Conservation (phyloP, 495 filamentous ascomycete genomes). For the Penicillium odoratum region DNA sequence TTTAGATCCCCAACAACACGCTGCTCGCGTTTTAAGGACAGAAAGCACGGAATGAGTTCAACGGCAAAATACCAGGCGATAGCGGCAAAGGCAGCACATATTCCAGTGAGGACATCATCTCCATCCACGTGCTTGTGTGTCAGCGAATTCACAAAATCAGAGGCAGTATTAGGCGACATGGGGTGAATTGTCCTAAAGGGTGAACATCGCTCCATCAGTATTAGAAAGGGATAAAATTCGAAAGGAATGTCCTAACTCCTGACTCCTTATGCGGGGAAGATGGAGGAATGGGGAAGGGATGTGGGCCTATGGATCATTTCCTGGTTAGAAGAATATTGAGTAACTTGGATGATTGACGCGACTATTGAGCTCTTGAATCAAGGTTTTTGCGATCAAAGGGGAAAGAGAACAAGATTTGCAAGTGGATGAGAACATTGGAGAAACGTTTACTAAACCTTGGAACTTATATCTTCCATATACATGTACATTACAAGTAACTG, state of each 20-base stretch:
- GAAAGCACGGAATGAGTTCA: conserved; percentile 48
- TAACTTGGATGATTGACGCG: too few relatives aligned
- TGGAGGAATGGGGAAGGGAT: background rate
- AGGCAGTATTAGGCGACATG: conserved; percentile 19
- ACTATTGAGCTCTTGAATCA: too few relatives aligned
- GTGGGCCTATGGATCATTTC: too few relatives aligned
- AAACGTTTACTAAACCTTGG: too few relatives aligned
- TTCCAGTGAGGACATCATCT: conserved; percentile 14
- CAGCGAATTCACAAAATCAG: conserved; percentile 11
- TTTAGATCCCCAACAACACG: conserved; percentile 7
- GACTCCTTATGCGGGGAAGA: too few relatives aligned
- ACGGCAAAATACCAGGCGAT: conserved; percentile 51
- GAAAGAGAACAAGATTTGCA: too few relatives aligned
- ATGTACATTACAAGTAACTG: too few relatives aligned
- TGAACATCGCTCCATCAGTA: conserved; percentile 2
- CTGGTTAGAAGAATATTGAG: too few relatives aligned
- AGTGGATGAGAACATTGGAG: too few relatives aligned
- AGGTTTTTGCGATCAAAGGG: too few relatives aligned
- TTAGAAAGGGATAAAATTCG: background rate
- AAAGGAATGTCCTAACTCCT: background rate
- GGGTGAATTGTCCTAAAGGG: too few relatives aligned
- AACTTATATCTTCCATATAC: too few relatives aligned
- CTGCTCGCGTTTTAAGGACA: conserved; percentile 45
- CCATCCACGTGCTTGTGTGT: conserved; percentile 1
- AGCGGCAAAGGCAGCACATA: conserved; percentile 36